phyloP scores from a whole-genome alignment of 768 basidiomycete species.

The Favolaschia claudopus region DNA sequence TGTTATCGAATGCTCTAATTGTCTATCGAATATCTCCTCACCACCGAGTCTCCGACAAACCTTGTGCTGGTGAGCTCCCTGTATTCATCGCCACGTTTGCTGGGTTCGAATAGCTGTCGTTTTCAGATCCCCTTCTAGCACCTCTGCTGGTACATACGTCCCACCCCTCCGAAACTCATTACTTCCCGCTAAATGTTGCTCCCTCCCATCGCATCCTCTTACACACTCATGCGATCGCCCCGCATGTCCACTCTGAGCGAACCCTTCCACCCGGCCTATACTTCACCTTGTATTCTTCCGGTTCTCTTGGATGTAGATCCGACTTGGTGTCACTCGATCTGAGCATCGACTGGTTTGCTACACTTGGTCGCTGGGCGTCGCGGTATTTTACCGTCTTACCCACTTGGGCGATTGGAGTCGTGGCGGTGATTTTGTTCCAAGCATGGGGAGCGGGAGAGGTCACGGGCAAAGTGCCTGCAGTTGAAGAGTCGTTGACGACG shows the following conservation, averaged over 20 bases:
- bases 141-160: slow-evolving; percentile 76
- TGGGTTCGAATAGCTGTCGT: slow-evolving; percentile 13
- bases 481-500: slow-evolving; percentile 54
- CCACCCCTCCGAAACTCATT: slow-evolving; percentile 68
- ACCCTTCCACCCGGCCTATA: slow-evolving; percentile 48
- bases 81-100: neutral
- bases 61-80: slow-evolving; percentile 45
- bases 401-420: slow-evolving; percentile 80
- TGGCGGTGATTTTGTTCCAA: slow-evolving; percentile 61
- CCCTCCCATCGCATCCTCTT: slow-evolving; percentile 54
- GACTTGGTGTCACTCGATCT: slow-evolving; percentile 52
- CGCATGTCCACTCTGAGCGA: slow-evolving; percentile 59
- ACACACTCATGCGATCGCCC: slow-evolving; percentile 74
- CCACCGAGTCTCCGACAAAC: slow-evolving; percentile 20
- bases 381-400: slow-evolving; percentile 79
- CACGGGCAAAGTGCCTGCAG: slow-evolving; percentile 48
- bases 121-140: slow-evolving; percentile 59
- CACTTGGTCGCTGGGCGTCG: slow-evolving; percentile 72
- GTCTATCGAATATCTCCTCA: slow-evolving; percentile 65
- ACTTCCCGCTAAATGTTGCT: slow-evolving; percentile 57
- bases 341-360: slow-evolving; percentile 74
- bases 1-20: slow-evolving; percentile 67
- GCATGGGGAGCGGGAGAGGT: slow-evolving; percentile 52
- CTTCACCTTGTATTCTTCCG: slow-evolving; percentile 67
- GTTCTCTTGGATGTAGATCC: slow-evolving; percentile 54